Base-by-base conservation (phyloP, 140 eudicot species). In the Eryngium alpinum region DNA sequence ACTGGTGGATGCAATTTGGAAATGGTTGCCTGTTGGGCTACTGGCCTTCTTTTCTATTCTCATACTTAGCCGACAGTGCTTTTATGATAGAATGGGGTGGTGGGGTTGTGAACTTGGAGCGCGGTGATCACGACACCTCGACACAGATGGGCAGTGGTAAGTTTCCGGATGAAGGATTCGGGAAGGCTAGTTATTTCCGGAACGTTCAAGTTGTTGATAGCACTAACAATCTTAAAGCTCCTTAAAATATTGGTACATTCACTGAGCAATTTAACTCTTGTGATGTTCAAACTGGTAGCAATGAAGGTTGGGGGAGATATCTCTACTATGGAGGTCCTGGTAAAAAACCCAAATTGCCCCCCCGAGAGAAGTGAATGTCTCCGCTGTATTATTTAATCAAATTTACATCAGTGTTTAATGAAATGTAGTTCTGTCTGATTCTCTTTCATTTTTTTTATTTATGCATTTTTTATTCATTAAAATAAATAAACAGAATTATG, bases 311-410 rank as follows among this genome's bases (percentile, higher is more conserved):
- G 99, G 99, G 99, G 44, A 87, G 84, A 46, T 89, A 82, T 84
- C 90, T 94, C 51, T 94, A 89, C 93, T 94, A 87, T 51, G 99
- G 99, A 50, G 97, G 99, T 2, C 97, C 98, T 60, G 98, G 98
- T 13, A 87, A 94, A 82, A n/a, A 94, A 92, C 86, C 83, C 89
- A 0, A 88, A 88, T 80, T 94, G 97, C 81, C 92, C 81, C 92
- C 83, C 11, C 91, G 87, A 88, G 0, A 38, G 21, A 12, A 69
- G 21, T 69, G 49, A 16, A 69, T 18, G 19, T 38, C 46, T 38
- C 46, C 46, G 5, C 46, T 38, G 46, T 38, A 38, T 38, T 38
- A 38, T 38, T 38, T n/a, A n/a, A n/a, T n/a, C n/a, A n/a, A n/a
- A n/a, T n/a, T n/a, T n/a, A n/a, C n/a, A n/a, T n/a, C n/a, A n/a